Evolutionary conservation across 768 basidiomycete genomes (phyloP).

Genomic region (Pulveroboletus frians): DNA sequence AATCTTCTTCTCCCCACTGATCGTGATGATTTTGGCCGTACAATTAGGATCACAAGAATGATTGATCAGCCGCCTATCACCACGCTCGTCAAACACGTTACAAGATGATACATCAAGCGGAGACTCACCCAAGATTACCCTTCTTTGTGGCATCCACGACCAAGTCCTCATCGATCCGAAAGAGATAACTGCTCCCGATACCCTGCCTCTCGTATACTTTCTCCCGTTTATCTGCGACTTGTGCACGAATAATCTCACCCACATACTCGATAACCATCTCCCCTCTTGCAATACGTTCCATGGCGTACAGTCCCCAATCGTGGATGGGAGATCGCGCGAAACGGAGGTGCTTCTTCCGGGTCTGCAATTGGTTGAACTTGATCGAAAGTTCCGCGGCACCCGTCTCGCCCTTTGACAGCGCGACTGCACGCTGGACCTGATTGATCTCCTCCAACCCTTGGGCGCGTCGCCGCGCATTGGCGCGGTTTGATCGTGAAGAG

Average conservation of each 20-base stretch:
- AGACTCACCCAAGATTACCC: constrained; percentile 89
- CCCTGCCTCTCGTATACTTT: constrained; percentile 96
- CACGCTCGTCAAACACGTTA: constrained; percentile 8
- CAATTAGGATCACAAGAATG: constrained; percentile 97
- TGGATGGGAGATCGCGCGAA: constrained; percentile 96
- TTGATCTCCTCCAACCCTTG: constrained; percentile 94
- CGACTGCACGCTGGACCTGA: constrained; percentile 77
- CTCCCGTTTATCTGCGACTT: constrained; percentile 95
- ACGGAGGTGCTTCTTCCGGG: constrained; percentile 94
- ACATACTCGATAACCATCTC: constrained; percentile 99
- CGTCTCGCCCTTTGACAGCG: constrained; percentile 69
- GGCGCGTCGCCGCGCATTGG: constrained; percentile 85
- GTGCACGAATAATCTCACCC: constrained; percentile 91
- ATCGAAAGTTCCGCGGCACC: constrained; percentile 68
- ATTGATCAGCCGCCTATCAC: constrained; percentile 85
- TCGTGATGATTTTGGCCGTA: constrained; percentile 86
- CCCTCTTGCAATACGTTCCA: constrained; percentile 88
- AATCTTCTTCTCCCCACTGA: constrained; percentile 93
- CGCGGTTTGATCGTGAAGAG: constrained; percentile 85
- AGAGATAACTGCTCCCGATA: constrained; percentile 96
- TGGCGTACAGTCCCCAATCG: constrained; percentile 97
- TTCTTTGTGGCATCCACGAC: constrained; percentile 99
- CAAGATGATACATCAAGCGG: not conserved
- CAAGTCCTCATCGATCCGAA: constrained; percentile 95
- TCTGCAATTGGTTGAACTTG: constrained; percentile 98